Evolutionary conservation across 1,284 basidiomycete genomes (phyloP).

Genomic region (Rhizoctonia solani): DNA sequence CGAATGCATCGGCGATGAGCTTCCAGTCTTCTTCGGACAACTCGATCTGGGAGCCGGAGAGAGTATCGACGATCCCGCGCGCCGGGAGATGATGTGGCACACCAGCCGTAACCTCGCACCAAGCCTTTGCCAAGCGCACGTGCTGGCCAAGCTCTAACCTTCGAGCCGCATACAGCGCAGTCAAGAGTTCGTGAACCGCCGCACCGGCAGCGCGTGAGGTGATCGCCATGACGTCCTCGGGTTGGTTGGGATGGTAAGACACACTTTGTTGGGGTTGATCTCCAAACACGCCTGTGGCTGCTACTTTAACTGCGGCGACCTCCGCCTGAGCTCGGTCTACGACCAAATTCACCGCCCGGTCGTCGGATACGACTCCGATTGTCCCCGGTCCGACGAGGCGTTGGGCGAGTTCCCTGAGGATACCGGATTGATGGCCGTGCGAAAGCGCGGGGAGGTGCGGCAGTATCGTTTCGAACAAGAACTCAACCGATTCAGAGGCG

Average conservation of each 20-base stretch:
- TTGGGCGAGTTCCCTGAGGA: conserved; percentile 12
- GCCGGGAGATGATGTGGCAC: conserved; percentile 20
- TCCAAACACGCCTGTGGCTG: conserved; percentile 13
- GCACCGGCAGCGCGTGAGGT: conserved; percentile 13
- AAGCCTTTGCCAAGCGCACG: conserved; percentile 7
- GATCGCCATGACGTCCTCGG: background rate
- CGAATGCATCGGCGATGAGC: conserved; percentile 26
- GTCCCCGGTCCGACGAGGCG: conserved; percentile 22
- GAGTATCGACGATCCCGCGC: conserved; percentile 25
- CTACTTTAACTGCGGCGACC: conserved; percentile 19
- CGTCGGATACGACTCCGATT: conserved; percentile 21
- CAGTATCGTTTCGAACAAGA: conserved; percentile 1
- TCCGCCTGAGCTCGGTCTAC: conserved; percentile 13
- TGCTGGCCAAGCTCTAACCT: conserved; percentile 18
- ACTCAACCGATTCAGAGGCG: conserved; percentile 3
- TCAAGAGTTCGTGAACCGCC: conserved; percentile 14
- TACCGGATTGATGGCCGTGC: conserved; percentile 7
- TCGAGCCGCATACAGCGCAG: conserved; percentile 17
- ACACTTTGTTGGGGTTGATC: background rate
- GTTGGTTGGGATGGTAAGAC: background rate
- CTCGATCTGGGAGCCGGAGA: background rate
- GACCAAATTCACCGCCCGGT: conserved; percentile 12
- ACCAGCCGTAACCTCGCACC: conserved; percentile 20
- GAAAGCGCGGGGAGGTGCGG: conserved; percentile 17
- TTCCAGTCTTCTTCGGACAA: conserved; percentile 16